These are phyloP conservation scores for Aspergillus olivimuriae DNA, from an alignment of 495 filamentous ascomycete genomes.

Conservation along the genomic window DNA sequence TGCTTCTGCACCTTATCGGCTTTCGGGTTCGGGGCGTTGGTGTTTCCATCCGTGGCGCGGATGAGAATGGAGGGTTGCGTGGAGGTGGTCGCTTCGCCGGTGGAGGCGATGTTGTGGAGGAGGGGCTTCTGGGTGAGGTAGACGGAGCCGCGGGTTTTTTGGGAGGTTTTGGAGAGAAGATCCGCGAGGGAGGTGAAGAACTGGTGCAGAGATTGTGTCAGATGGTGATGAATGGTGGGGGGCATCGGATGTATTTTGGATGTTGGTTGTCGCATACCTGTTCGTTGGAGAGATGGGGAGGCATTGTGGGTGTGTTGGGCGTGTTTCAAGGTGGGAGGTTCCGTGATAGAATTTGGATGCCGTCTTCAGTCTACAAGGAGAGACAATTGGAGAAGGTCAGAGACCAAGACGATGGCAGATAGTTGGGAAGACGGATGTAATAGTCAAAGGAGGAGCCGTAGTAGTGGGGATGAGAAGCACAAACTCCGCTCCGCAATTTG, in stretches of 20 bases:
- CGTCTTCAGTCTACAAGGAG: neutral
- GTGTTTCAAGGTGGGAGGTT: conserved; percentile 1
- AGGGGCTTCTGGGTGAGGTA: conserved; percentile 76
- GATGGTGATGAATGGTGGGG: conserved; percentile 10
- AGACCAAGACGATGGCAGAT: no score
- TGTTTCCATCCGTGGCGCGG: conserved; percentile 70
- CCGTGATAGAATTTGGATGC: neutral
- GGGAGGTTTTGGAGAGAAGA: conserved; percentile 64
- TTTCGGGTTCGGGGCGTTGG: conserved; percentile 36
- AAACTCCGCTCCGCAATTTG: conserved; percentile 3
- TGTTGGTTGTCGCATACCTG: conserved; percentile 59
- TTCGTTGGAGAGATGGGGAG: conserved; percentile 60
- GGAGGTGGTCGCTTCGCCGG: conserved; percentile 36
- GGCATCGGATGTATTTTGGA: no score
- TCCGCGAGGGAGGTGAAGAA: conserved; percentile 77
- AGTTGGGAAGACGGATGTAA: conserved; percentile 3
- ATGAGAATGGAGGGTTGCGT: conserved; percentile 66
- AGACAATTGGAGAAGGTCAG: no score
- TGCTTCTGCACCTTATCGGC: conserved; percentile 26
- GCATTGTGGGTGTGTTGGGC: conserved; percentile 35
- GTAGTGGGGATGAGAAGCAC: no score
- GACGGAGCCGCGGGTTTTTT: conserved; percentile 68
- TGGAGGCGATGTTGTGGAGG: conserved; percentile 12
- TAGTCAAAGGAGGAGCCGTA: no score
- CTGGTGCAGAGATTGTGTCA: conserved; percentile 36